Evolutionary conservation across 1,139 yeast genomes (phyloP), one percentile per base, ranked within the genome.

Genomic region (Kodamaea suecica): DNA sequence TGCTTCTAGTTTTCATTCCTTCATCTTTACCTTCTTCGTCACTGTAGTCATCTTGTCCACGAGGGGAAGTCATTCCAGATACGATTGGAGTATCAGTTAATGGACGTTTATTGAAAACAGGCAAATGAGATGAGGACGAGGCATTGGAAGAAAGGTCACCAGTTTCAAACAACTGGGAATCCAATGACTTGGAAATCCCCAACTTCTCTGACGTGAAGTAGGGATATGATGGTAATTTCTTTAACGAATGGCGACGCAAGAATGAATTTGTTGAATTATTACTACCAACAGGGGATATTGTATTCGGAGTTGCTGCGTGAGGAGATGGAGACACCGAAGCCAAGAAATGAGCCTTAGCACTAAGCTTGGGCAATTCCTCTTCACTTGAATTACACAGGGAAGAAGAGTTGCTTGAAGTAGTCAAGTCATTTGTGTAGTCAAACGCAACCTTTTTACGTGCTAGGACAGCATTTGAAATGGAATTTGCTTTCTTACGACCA

Each of bases 51-150:
- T 54, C 62, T 25, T 56, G 48, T 17, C 61, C 59, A 16, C 57
- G 55, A 0, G 87, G 87, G 1, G 84, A 77, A 1, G 76, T 65
- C 41, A 65, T 59, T 9, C 68, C 60, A 25, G 84, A 78, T 4
- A 73, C 76, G 3, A 79, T 68, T 0, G 90, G 90, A 0, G 90
- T 82, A 52, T 82, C 90, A 29, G 82, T 79, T 37, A 78, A 59
- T 0, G 90, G 88, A 31, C 87, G 63, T 54, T 76, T 78, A 52
- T 81, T 78, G 55, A 82, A 82, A 38, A 66, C 80, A 0, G 86
- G 84, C 30, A 76, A 59, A 27, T 53, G 47, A 2, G 54, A 40
- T 27, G 29, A 45, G 9, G 48, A 44, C 8, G 33, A 32, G 13
- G 19, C 15, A 5, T 29, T 19, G 9, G 34, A 47, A 7, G 59